A percentile compares a stretch with the other conserved stretches of the same genome.
Conservation (phyloP, 73 alveolate genomes). For the Symbiodinium pilosum region DNA sequence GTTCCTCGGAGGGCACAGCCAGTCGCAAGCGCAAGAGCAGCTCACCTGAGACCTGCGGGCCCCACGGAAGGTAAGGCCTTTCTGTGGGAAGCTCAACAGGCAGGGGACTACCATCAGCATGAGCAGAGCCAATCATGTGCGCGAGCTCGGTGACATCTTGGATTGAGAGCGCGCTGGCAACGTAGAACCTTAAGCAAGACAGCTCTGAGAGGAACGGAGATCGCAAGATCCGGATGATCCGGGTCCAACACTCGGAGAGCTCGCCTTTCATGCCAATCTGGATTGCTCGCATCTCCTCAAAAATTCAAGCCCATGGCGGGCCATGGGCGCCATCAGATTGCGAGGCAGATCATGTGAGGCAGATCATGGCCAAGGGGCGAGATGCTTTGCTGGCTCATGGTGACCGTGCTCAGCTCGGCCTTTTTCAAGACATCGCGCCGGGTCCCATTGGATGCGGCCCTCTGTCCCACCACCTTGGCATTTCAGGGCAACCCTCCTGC, state of each 20-base stretch:
- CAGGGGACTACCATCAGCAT: neutral
- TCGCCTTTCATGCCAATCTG: constrained; percentile 47
- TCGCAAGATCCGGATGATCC: neutral
- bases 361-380: neutral
- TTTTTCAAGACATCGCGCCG: constrained; percentile 17
- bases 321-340: neutral
- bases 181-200: constrained; percentile 46
- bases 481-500: neutral
- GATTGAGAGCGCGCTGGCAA: neutral
- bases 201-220: too few species aligned
- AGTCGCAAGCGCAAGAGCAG: neutral
- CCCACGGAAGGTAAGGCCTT: constrained; percentile 41
- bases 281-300: constrained; percentile 41
- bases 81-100: constrained; percentile 19
- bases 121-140: neutral
- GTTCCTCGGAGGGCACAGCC: too few species aligned
- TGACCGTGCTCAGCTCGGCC: neutral
- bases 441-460: constrained; percentile 88
- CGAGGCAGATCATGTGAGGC: neutral
- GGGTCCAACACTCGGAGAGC: neutral
- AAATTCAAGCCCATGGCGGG: neutral
- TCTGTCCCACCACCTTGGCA: constrained; percentile 42
- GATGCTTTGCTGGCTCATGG: neutral
- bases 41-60: neutral
- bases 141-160: constrained; percentile 34